Conservation (phyloP, 441 rosid species). For the Daphne laureola region DNA sequence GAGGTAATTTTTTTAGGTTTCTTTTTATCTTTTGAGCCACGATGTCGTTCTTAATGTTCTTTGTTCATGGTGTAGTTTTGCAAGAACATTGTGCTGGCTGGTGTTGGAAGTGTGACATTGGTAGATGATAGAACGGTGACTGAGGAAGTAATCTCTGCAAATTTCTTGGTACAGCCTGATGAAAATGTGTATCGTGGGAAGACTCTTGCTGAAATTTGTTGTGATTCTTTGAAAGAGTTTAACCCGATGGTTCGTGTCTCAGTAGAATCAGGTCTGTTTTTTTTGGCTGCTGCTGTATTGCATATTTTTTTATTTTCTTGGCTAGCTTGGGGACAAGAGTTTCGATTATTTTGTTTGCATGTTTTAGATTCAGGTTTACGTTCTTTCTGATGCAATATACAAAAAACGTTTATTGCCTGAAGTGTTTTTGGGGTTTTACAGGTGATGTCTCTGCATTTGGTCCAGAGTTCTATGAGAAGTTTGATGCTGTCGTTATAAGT, state of each 20-base stretch:
- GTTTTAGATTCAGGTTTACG: not conserved
- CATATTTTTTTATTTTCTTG: not conserved
- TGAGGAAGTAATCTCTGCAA: constrained; percentile 52
- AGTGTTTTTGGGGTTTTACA: constrained; percentile 16
- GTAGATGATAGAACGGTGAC: constrained; percentile 61
- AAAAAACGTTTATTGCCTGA: not conserved
- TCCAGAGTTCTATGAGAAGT: constrained; percentile 51
- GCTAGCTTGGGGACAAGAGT: not conserved
- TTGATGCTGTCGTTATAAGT: constrained; percentile 63
- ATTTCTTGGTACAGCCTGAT: constrained; percentile 50
- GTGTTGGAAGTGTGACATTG: constrained; percentile 77
- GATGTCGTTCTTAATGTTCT: not conserved
- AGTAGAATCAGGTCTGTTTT: constrained; percentile 49
- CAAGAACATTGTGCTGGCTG: constrained; percentile 88
- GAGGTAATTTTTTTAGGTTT: constrained; percentile 35
- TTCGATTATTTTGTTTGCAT: not conserved
- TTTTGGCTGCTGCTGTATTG: not conserved
- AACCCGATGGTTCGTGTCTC: constrained; percentile 84
- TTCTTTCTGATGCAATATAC: constrained; percentile 5
- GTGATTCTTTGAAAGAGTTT: constrained; percentile 61
- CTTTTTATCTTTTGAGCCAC: not conserved
- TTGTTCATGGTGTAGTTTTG: constrained; percentile 49
- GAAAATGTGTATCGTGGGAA: constrained; percentile 30
- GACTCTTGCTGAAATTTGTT: constrained; percentile 55
- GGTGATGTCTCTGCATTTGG: constrained; percentile 59